These are phyloP conservation scores for Geum urbanum DNA, from an alignment of 306 rosid species.

Conservation along the genomic window DNA sequence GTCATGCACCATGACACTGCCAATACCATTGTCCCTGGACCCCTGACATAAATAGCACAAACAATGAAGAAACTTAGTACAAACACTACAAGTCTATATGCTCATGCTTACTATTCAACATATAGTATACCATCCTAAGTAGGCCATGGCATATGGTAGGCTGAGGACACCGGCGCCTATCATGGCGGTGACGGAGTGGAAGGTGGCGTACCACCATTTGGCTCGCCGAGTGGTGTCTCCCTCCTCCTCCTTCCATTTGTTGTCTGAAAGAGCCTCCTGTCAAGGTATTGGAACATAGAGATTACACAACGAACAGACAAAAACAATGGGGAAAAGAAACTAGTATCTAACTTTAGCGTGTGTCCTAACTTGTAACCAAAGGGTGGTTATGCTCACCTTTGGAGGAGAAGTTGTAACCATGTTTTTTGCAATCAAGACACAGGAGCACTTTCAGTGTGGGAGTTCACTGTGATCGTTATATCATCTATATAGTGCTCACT, in stretches of 20 bases:
- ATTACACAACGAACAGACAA: neutral
- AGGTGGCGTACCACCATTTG: constrained; percentile 98
- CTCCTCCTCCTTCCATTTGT: constrained; percentile 50
- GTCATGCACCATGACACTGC: constrained; percentile 73
- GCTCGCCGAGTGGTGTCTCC: constrained; percentile 48
- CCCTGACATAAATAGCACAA: constrained; percentile 45
- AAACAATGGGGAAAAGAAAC: neutral
- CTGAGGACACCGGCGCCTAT: constrained; percentile 94
- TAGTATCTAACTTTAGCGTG: neutral
- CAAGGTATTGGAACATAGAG: neutral
- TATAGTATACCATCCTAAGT: constrained; percentile 71
- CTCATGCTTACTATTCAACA: too few species aligned
- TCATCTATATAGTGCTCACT: constrained; percentile 38
- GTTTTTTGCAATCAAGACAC: constrained; percentile 14
- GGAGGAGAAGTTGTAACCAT: constrained; percentile 64
- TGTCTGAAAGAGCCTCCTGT: constrained; percentile 43
- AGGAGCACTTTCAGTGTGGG: constrained; percentile 25
- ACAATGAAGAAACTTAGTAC: neutral
- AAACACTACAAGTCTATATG: neutral
- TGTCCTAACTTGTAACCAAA: neutral
- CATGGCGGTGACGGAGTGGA: constrained; percentile 91
- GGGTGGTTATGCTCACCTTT: constrained; percentile 33
- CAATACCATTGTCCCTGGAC: constrained; percentile 70
- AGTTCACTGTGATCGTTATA: constrained; percentile 19
- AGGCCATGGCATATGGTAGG: constrained; percentile 92